Base-by-base conservation (phyloP, 1,284 basidiomycete genomes). In the Coniophora puteana region DNA sequence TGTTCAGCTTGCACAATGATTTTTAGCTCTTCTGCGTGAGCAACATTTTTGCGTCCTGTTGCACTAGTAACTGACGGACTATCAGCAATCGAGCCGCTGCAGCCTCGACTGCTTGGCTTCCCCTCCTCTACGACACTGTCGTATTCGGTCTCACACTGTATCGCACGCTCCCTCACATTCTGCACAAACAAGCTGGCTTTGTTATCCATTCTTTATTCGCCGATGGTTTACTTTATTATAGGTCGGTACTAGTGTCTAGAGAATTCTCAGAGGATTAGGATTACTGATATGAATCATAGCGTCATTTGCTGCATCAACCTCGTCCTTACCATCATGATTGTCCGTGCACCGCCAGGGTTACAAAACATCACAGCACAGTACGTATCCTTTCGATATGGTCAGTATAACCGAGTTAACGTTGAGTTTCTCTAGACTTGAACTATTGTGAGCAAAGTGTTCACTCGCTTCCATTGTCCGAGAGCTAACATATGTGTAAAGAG, bases 321-420 rank as follows among this genome's bases (percentile, higher is more conserved):
- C 25, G 52, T 62, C n/a, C 51, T 76, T 11, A 68, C 69, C 4
- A 41, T 74, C 21, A 74, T 73, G 72, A 71, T 74, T 33, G 45
- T 59, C 12, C 47, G 41, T 18, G 65, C 71, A 8, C 54, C 53
- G 0, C 48, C 51, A 12, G 63, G 66, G 6, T 26, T 74, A n/a
- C 62, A 67, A 47, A 72, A 72, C 35, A 58, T 73, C 14, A 51
- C 62, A 12, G 69, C 69, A 4, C 72, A 76, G 73, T 73, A 48
- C 37, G 70, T 59, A 7, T 20, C 5, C 31, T 21, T 41, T n/a
- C 26, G 27, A 13, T 35, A 4, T n/a, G 24, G 11, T 40, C 17
- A 16, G 11, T 21, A 26, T 41, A n/a, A 40, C 29, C 12, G 21
- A 39, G 18, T 16, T 24, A 17, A 36, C n/a, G n/a, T 7, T 14